Conservation (phyloP, 169 alveolate genomes). For the Eimeria brunetti region DNA sequence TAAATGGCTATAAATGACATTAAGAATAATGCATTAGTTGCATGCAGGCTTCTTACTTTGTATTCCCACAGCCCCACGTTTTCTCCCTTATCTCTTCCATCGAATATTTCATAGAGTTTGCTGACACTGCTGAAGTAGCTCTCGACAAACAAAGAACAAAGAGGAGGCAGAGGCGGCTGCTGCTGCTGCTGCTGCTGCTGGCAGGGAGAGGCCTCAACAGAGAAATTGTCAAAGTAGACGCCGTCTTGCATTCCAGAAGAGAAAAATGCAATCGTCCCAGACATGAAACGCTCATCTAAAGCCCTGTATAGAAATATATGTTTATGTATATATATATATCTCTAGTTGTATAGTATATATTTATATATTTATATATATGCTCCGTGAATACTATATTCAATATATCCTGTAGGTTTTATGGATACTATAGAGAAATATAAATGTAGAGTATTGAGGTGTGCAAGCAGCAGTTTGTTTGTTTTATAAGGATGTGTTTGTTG, state of each 20-base stretch:
- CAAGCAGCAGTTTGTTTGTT: no score
- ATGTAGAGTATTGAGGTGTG: no score
- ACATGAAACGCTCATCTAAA: conserved; percentile 90
- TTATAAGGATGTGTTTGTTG: no score
- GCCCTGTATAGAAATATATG: conserved; percentile 81
- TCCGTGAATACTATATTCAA: no score
- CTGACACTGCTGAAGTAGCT: conserved; percentile 81
- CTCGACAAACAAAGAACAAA: conserved; percentile 81
- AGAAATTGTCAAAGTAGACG: conserved; percentile 89
- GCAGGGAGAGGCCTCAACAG: conserved; percentile 87
- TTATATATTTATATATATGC: no score
- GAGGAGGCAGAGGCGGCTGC: conserved; percentile 84
- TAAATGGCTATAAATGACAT: no score
- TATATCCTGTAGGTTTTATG: no score
- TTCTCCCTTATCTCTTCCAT: conserved; percentile 36
- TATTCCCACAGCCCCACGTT: conserved; percentile 68
- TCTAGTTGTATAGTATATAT: not conserved
- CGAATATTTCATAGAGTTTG: conserved; percentile 58
- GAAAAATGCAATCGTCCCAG: conserved; percentile 92
- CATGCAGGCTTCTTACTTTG: conserved; percentile 7
- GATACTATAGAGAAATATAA: no score
- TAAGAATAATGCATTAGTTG: no score
- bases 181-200: conserved; percentile 75
- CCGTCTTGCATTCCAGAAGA: conserved; percentile 91
- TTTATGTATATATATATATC: not conserved